These are phyloP conservation scores for Claviceps quebecensis DNA, from an alignment of 2,329 filamentous ascomycete species.

Conservation along the genomic window DNA sequence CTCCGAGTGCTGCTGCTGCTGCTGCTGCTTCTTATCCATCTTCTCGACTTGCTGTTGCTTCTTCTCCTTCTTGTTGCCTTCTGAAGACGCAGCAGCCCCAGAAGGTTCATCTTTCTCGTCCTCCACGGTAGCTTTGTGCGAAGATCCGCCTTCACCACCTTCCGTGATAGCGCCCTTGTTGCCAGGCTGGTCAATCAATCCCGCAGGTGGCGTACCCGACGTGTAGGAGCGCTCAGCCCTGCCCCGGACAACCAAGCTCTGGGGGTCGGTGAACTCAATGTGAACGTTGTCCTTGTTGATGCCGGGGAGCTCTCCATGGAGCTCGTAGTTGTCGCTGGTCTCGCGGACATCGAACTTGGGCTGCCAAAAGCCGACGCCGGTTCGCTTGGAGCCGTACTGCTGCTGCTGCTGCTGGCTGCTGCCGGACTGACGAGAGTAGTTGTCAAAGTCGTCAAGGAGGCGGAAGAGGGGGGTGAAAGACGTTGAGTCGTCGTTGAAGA, in stretches of 20 bases:
- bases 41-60: slow-evolving; percentile 8
- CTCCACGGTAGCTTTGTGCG: slow-evolving; percentile 45
- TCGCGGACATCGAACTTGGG: slow-evolving; percentile 65
- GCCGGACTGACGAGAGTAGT: slow-evolving; percentile 25
- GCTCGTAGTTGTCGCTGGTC: slow-evolving; percentile 48
- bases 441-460: slow-evolving; percentile 43
- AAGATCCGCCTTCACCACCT: slow-evolving; percentile 14
- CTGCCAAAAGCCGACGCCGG: slow-evolving; percentile 35
- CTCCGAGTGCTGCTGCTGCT: slow-evolving; percentile 8
- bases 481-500: slow-evolving; percentile 33
- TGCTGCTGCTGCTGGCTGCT: slow-evolving; percentile 1
- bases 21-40: slow-evolving; percentile 14
- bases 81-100: slow-evolving; percentile 6
- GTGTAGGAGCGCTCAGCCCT: slow-evolving; percentile 45
- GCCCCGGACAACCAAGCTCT: slow-evolving; percentile 55
- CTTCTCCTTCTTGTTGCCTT: slow-evolving; percentile 6
- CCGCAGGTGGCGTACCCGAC: slow-evolving; percentile 30
- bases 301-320: slow-evolving; percentile 64
- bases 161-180: slow-evolving; percentile 23
- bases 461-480: slow-evolving; percentile 42
- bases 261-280: slow-evolving; percentile 61
- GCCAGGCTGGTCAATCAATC: slow-evolving; percentile 25
- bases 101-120: slow-evolving; percentile 25
- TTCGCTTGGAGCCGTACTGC: slow-evolving; percentile 2
- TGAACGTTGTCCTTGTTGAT: slow-evolving; percentile 55